Evolutionary conservation across 2,329 filamentous ascomycete genomes (phyloP).

Genomic region (Leptographium procerum): DNA sequence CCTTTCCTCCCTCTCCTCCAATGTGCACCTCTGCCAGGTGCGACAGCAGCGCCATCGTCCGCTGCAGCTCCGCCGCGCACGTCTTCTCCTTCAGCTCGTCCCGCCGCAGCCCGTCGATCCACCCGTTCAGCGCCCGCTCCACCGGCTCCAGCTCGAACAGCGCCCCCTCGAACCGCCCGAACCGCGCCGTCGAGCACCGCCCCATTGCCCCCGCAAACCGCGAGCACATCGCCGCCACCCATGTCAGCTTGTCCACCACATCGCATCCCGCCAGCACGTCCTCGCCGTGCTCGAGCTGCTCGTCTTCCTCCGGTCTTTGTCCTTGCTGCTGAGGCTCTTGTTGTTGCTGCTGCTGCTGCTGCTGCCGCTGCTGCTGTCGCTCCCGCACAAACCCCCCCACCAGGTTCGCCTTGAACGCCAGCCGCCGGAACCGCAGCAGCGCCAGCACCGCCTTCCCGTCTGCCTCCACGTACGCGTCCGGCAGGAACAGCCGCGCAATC

Average conservation of each 20-base stretch:
- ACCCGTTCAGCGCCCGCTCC: slow-evolving; percentile 76
- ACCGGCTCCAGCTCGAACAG: slow-evolving; percentile 84
- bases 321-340: slow-evolving; percentile 47
- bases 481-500: slow-evolving; percentile 81
- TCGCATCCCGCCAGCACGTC: slow-evolving; percentile 72
- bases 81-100: slow-evolving; percentile 80
- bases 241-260: slow-evolving; percentile 73
- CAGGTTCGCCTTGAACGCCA: slow-evolving; percentile 78
- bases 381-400: slow-evolving; percentile 72
- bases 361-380: slow-evolving; percentile 49
- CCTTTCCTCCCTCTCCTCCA: slow-evolving; percentile 18
- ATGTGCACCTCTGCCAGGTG: slow-evolving; percentile 78
- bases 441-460: slow-evolving; percentile 83
- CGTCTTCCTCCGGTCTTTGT: not conserved
- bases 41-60: slow-evolving; percentile 75
- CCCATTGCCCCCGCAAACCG: slow-evolving; percentile 74
- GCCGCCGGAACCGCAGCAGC: slow-evolving; percentile 73
- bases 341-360: slow-evolving; percentile 53
- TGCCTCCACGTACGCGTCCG: slow-evolving; percentile 61
- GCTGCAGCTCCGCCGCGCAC: slow-evolving; percentile 69
- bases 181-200: slow-evolving; percentile 66
- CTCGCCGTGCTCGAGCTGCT: slow-evolving; percentile 28
- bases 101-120: slow-evolving; percentile 72
- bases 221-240: slow-evolving; percentile 72
- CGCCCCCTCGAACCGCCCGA: slow-evolving; percentile 66